Evolutionary conservation across 2,329 filamentous ascomycete species (phyloP), one percentile per base, ranked within the genome.

Genomic region (Coniochaeta ligniaria): DNA sequence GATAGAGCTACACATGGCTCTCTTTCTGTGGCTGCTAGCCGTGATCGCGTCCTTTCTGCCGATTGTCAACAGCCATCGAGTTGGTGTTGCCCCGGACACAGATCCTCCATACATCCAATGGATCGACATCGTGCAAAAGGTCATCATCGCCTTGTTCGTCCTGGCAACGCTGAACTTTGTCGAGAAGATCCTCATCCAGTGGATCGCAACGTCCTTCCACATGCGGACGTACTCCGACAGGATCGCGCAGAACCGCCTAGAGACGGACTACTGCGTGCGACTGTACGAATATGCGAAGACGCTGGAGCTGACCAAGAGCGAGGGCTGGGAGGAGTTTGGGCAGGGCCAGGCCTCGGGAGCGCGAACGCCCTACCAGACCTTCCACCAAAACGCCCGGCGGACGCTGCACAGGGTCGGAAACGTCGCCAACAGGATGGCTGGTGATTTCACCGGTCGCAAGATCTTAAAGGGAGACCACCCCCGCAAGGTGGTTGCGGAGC

Each of bases 191-290:
- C 83, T 96, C 66, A 96, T 97, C 60, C 93, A 97, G 70, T 88
- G 96, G 75, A 96, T 98, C 66, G 93, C 94, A 35, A 93, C 93
- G 61, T 92, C 89, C 63, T 98, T 98, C 74, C 94, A 98, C 72
- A 80, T 91, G 61, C 85, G 94, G 52, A 97, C 94, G 0, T 98
- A 98, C 69, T 87, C 91, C 26, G 91, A 94, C 67, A 83, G 94
- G 17, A 97, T 97, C 67, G 62, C 62, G 7, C 91, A 95, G 63
- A 82, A 94, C 73, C 96, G 96, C 79, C 96, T 96, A 71, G 92
- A 68, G 69, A 92, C 96, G 61, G 85, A 74, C 12, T 81, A 79
- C 60, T 73, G 85, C 12, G 78, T 84, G 31, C 72, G 76, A 50
- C 74, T 85, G 0, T 85, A 80, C 64, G 87, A 92, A 43, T 88